phyloP scores from a whole-genome alignment of 257 asterid genomes.

The Solanum tarapatanum region DNA sequence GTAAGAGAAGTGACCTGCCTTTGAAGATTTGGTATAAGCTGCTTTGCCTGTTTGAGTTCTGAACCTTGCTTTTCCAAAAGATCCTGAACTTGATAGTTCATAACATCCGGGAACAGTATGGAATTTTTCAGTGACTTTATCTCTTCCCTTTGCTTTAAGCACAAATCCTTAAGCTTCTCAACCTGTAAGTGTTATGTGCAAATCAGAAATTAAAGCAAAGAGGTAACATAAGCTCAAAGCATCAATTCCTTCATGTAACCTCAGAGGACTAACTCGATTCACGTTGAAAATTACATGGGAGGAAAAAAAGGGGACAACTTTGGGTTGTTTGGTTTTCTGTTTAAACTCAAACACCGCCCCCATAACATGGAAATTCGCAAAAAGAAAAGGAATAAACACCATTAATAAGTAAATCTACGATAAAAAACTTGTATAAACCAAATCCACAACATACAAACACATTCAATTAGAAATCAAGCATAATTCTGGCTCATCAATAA shows the following conservation, averaged over 20 bases:
- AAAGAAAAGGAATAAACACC: not conserved
- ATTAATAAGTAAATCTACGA: not conserved
- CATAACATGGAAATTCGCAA: not conserved
- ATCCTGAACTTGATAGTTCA: conserved; percentile 49
- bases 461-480: not conserved
- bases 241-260: not conserved
- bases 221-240: not conserved
- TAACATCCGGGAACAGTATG: conserved; percentile 71
- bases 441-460: not conserved
- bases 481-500: not conserved
- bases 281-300: not conserved
- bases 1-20: conserved; percentile 93
- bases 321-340: not conserved
- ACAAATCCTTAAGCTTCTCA: conserved; percentile 86
- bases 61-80: conserved; percentile 66
- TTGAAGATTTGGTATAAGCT: conserved; percentile 82
- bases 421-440: not conserved
- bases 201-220: not conserved
- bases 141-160: conserved; percentile 97
- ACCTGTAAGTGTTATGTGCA: conserved; percentile 29
- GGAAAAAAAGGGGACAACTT: not conserved
- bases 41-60: conserved; percentile 78
- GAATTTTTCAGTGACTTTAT: conserved; percentile 71
- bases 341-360: not conserved
- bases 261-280: not conserved